Evolutionary conservation across 495 filamentous ascomycete genomes (phyloP).

Genomic region (Parathielavia appendiculata): DNA sequence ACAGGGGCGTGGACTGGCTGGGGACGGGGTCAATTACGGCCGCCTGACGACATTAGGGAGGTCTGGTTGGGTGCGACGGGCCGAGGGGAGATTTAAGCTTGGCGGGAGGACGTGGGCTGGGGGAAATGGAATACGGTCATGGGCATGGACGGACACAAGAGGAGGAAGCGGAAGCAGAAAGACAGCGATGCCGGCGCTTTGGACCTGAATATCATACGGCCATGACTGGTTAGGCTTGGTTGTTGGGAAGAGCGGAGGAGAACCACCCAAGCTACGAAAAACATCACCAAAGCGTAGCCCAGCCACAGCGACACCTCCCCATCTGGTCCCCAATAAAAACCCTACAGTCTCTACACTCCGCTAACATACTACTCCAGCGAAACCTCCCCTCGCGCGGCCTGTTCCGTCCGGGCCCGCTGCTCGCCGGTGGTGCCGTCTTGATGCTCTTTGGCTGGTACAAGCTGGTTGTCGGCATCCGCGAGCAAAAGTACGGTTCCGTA

Average conservation of each 20-base stretch:
- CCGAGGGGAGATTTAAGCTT: too few relatives aligned
- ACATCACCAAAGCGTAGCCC: neutral
- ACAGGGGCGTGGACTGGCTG: too few relatives aligned
- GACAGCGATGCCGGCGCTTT: neutral
- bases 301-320: neutral
- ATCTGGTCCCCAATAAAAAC: neutral
- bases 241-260: neutral
- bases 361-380: slow-evolving; percentile 50
- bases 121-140: too few relatives aligned
- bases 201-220: neutral
- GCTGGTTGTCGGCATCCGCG: slow-evolving; percentile 68
- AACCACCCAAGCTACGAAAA: slow-evolving; percentile 1
- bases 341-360: neutral
- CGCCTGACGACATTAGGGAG: too few relatives aligned
- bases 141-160: neutral
- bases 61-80: too few relatives aligned
- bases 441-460: slow-evolving; percentile 90
- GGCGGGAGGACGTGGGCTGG: too few relatives aligned
- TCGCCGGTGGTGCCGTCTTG: slow-evolving; percentile 64
- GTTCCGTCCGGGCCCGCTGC: slow-evolving; percentile 74
- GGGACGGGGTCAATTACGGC: too few relatives aligned
- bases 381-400: slow-evolving; percentile 82
- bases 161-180: neutral
- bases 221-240: neutral
- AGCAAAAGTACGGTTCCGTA: slow-evolving; percentile 65